A percentile compares a stretch with the other conserved stretches of the same genome.
Conservation (phyloP, 2,329 filamentous ascomycete genomes). For the Aspergillus puulaauensis region DNA sequence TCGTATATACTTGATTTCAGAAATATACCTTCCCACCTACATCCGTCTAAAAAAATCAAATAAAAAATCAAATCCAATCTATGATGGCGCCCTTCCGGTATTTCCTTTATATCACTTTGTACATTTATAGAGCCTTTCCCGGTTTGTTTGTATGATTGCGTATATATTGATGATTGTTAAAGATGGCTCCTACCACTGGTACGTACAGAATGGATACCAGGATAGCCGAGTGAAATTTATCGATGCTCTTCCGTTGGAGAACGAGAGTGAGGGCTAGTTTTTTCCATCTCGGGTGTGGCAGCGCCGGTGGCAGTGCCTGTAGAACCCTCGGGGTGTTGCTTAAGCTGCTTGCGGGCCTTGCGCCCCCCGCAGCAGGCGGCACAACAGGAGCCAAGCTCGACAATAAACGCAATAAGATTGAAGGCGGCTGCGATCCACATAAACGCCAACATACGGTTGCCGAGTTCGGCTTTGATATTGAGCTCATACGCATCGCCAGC, state of each 20-base stretch:
- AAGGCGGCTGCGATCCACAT: slow-evolving; percentile 81
- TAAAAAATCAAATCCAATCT: not conserved
- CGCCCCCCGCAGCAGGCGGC: slow-evolving; percentile 53
- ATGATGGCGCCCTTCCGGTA: not conserved
- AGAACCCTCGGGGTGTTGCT: slow-evolving; percentile 17
- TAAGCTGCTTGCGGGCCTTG: slow-evolving; percentile 36
- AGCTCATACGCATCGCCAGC: slow-evolving; percentile 63
- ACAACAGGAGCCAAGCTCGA: slow-evolving; percentile 76
- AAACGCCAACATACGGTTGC: slow-evolving; percentile 74
- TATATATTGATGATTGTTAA: slow-evolving; percentile 7
- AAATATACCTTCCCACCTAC: not conserved
- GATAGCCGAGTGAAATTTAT: not conserved
- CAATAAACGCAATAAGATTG: slow-evolving; percentile 66
- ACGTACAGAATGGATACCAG: slow-evolving; percentile 7
- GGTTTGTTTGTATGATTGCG: not conserved
- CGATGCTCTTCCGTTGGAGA: slow-evolving; percentile 4
- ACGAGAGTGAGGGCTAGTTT: slow-evolving; percentile 11
- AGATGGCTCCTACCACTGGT: slow-evolving; percentile 2
- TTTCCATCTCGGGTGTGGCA: slow-evolving; percentile 13
- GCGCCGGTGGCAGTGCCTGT: not conserved
- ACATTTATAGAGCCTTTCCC: not conserved
- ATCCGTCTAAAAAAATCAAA: not conserved
- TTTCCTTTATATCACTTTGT: not conserved
- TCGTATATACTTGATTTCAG: not conserved
- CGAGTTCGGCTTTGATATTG: slow-evolving; percentile 72